Evolutionary conservation across 1,284 basidiomycete species (phyloP).

Genomic region (Phylloporus sp.): DNA sequence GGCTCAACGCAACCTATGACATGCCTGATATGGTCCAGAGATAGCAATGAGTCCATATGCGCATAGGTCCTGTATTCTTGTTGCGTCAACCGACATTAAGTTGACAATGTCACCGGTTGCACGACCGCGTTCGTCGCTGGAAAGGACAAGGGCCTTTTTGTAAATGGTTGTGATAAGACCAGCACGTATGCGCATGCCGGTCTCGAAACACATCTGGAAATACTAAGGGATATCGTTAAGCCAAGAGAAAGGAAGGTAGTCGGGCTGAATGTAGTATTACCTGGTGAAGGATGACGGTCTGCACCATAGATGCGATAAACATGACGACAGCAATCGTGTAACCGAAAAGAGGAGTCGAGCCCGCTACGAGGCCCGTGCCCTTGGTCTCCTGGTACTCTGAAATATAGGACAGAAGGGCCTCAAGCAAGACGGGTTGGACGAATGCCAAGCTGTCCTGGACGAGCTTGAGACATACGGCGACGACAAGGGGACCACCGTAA

Average conservation of each 20-base stretch:
- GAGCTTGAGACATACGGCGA: slow-evolving; percentile 76
- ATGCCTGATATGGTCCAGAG: slow-evolving; percentile 75
- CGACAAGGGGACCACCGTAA: slow-evolving; percentile 81
- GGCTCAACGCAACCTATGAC: slow-evolving; percentile 6
- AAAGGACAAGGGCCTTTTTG: slow-evolving; percentile 85
- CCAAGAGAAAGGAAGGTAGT: too few species aligned
- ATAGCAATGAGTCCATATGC: slow-evolving; percentile 76
- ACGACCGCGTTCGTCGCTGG: slow-evolving; percentile 81
- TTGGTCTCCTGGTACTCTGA: slow-evolving; percentile 69
- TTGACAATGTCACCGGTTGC: slow-evolving; percentile 94
- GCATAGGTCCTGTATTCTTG: slow-evolving; percentile 83
- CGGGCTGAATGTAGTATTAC: slow-evolving; percentile 43
- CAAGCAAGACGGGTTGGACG: slow-evolving; percentile 88
- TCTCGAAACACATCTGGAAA: not conserved
- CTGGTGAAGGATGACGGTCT: slow-evolving; percentile 89
- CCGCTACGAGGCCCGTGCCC: slow-evolving; percentile 21
- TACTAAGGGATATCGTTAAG: not conserved
- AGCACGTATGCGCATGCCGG: slow-evolving; percentile 89
- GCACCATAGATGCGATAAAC: slow-evolving; percentile 80
- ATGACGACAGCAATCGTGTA: slow-evolving; percentile 81
- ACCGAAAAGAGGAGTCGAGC: slow-evolving; percentile 58
- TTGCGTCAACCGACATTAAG: slow-evolving; percentile 89
- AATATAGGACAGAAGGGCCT: slow-evolving; percentile 84
- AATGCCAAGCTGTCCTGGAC: slow-evolving; percentile 85
- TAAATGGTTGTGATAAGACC: slow-evolving; percentile 89